These are phyloP conservation scores for Beauveria varroae DNA, from an alignment of 2,329 filamentous ascomycete species.

Conservation along the genomic window DNA sequence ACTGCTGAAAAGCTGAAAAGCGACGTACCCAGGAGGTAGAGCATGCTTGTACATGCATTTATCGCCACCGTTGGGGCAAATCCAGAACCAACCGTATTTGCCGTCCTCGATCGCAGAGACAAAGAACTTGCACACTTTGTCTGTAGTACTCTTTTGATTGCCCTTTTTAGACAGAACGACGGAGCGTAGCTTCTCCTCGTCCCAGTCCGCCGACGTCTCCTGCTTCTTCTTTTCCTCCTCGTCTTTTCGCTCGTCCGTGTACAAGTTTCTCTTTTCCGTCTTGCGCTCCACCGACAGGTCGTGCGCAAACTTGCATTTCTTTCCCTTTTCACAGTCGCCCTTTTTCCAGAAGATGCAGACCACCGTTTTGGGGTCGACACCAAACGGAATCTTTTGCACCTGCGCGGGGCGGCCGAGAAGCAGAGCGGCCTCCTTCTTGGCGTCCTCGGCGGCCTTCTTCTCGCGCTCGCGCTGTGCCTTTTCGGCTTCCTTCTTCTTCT, in stretches of 20 bases:
- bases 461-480: slow-evolving; percentile 68
- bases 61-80: slow-evolving; percentile 90
- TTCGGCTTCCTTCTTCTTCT: slow-evolving; percentile 71
- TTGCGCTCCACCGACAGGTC: slow-evolving; percentile 85
- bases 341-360: slow-evolving; percentile 97
- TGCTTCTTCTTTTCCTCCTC: slow-evolving; percentile 75
- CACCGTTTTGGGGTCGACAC: slow-evolving; percentile 95
- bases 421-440: slow-evolving; percentile 70
- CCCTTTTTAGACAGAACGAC: slow-evolving; percentile 96
- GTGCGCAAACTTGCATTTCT: slow-evolving; percentile 97
- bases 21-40: slow-evolving; percentile 79
- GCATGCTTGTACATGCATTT: slow-evolving; percentile 99
- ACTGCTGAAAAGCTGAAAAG: neutral
- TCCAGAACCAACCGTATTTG: slow-evolving; percentile 99
- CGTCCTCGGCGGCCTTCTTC: slow-evolving; percentile 83
- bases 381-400: slow-evolving; percentile 95
- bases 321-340: slow-evolving; percentile 93
- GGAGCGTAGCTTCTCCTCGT: slow-evolving; percentile 87
- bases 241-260: slow-evolving; percentile 68
- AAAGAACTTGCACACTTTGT: slow-evolving; percentile 99
- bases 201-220: slow-evolving; percentile 94
- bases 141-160: slow-evolving; percentile 88
- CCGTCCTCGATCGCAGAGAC: slow-evolving; percentile 95
- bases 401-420: slow-evolving; percentile 89
- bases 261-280: slow-evolving; percentile 84